These are phyloP conservation scores for Oryza glaberrima DNA, from an alignment of 176 grass and related monocot species.

Conservation along the genomic window DNA sequence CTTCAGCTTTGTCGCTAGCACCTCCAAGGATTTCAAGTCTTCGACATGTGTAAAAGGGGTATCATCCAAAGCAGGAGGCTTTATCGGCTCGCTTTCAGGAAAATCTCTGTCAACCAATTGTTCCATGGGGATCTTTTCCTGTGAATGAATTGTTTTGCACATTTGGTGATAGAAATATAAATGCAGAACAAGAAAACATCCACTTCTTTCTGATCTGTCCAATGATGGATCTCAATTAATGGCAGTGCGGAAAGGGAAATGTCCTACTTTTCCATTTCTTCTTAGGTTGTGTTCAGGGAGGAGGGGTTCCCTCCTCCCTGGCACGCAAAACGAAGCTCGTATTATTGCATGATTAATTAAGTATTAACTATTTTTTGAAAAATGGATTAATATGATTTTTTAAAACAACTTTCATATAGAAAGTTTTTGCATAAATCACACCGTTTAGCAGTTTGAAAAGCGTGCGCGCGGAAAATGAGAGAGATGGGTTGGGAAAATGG, in stretches of 20 bases:
- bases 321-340: too few species aligned
- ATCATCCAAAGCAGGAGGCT: conserved; percentile 61
- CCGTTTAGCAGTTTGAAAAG: too few species aligned
- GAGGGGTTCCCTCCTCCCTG: too few species aligned
- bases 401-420: too few species aligned
- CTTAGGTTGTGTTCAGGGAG: too few species aligned
- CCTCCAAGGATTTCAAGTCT: conserved; percentile 70
- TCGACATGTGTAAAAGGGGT: conserved; percentile 89
- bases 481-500: too few species aligned
- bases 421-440: too few species aligned
- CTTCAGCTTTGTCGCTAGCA: conserved; percentile 73
- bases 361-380: too few species aligned
- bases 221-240: neutral
- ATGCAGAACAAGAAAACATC: conserved; percentile 18
- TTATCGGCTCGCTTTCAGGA: conserved; percentile 62
- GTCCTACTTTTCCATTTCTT: conserved; percentile 1
- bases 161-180: conserved; percentile 20
- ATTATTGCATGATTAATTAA: too few species aligned
- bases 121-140: conserved; percentile 65
- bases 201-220: conserved; percentile 15
- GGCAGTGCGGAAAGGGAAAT: neutral
- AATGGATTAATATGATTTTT: too few species aligned
- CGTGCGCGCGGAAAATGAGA: too few species aligned
- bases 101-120: conserved; percentile 71
- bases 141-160: conserved; percentile 33